phyloP scores from a whole-genome alignment of 2,329 filamentous ascomycete species.

The Xylaria sp. region DNA sequence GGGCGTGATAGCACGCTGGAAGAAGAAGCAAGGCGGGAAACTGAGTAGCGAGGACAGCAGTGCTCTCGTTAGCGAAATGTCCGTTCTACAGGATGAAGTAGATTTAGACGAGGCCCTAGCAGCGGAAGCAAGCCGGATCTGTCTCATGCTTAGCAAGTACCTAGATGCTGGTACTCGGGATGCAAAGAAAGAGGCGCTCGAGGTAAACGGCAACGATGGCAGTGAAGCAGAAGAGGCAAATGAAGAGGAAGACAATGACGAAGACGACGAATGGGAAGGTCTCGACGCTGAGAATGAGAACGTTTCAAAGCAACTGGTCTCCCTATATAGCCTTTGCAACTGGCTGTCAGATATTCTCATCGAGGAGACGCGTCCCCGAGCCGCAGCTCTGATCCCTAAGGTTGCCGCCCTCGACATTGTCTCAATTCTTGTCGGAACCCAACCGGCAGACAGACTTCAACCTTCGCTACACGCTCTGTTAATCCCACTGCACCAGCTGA shows the following conservation, averaged over 20 bases:
- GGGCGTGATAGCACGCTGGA: slow-evolving; percentile 53
- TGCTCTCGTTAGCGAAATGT: slow-evolving; percentile 26
- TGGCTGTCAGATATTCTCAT: slow-evolving; percentile 83
- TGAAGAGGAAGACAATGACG: slow-evolving; percentile 53
- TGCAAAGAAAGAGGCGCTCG: slow-evolving; percentile 49
- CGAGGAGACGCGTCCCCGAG: slow-evolving; percentile 74
- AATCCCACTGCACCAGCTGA: slow-evolving; percentile 79
- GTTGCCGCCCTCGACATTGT: slow-evolving; percentile 79
- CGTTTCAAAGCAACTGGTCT: slow-evolving; percentile 48
- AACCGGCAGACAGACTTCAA: slow-evolving; percentile 66
- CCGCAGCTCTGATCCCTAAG: slow-evolving; percentile 76
- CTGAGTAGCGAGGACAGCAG: slow-evolving; percentile 23
- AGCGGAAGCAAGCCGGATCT: slow-evolving; percentile 80
- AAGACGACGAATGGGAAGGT: slow-evolving; percentile 55
- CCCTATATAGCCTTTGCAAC: slow-evolving; percentile 79
- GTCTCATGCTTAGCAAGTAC: slow-evolving; percentile 80
- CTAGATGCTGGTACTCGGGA: slow-evolving; percentile 69
- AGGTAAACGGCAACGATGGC: slow-evolving; percentile 59
- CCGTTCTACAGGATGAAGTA: slow-evolving; percentile 14
- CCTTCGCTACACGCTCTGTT: slow-evolving; percentile 72
- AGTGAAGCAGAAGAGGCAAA: slow-evolving; percentile 53
- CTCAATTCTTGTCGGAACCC: slow-evolving; percentile 72
- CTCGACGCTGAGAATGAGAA: slow-evolving; percentile 46
- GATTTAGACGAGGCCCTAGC: slow-evolving; percentile 78
- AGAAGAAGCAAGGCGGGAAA: slow-evolving; percentile 43